These are phyloP conservation scores for Fraxinus sp. DNA, from an alignment of 305 asterid genomes.

Conservation along the genomic window DNA sequence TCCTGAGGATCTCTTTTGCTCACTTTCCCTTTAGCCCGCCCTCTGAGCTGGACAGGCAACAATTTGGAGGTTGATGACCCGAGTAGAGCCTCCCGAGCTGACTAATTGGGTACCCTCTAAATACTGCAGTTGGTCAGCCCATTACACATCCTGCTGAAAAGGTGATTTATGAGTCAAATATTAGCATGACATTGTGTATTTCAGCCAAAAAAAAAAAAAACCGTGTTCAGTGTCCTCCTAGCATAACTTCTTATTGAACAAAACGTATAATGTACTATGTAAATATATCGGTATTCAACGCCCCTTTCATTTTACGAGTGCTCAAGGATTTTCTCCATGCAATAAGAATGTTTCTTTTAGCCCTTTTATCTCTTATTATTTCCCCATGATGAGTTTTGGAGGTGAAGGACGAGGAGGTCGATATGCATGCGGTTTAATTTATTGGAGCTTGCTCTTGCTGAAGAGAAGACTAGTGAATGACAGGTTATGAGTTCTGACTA, in stretches of 20 bases:
- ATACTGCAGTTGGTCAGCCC: neutral
- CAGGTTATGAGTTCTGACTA: neutral
- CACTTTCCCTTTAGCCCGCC: slow-evolving; percentile 64
- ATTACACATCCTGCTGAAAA: neutral
- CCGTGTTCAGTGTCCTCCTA: neutral
- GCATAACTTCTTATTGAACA: neutral
- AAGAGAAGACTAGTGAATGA: neutral
- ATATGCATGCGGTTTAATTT: neutral
- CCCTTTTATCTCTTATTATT: neutral
- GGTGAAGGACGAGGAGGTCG: neutral
- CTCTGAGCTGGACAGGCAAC: slow-evolving; percentile 40
- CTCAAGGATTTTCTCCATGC: neutral
- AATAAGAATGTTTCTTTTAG: neutral
- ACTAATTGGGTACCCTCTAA: neutral
- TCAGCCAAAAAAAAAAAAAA: neutral
- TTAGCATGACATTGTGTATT: neutral
- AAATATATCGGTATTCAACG: neutral
- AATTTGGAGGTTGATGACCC: slow-evolving; percentile 20
- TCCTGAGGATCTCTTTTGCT: slow-evolving; percentile 48
- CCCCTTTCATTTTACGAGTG: neutral
- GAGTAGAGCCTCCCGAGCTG: neutral
- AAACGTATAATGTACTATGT: neutral
- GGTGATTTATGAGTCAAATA: neutral
- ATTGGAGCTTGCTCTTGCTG: neutral
- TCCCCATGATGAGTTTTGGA: neutral